A percentile compares a stretch with the other conserved stretches of the same genome.
These are phyloP conservation scores for Aplosporella prunicola DNA, from an alignment of 2,329 filamentous ascomycete genomes.

Conservation along the genomic window DNA sequence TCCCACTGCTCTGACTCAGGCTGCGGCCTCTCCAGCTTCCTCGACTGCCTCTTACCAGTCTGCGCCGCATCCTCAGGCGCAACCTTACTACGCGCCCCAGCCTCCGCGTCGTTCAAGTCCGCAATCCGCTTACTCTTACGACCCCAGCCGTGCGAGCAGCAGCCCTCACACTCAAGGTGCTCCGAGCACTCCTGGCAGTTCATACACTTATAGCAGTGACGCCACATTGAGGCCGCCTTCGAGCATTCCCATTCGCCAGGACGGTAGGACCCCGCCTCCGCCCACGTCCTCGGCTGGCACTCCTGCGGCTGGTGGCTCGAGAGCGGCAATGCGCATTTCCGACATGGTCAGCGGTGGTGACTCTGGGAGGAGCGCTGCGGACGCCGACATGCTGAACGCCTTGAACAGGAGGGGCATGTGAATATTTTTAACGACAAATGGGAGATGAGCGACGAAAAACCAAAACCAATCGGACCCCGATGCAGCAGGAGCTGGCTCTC, in stretches of 20 bases:
- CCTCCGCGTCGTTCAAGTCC: conserved; percentile 33
- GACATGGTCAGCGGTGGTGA: conserved; percentile 27
- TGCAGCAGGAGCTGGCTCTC: no score
- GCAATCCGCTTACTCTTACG: conserved; percentile 33
- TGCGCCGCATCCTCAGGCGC: conserved; percentile 21
- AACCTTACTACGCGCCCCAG: conserved; percentile 32
- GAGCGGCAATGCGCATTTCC: conserved; percentile 32
- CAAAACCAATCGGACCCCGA: no score
- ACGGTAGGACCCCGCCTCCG: conserved; percentile 27
- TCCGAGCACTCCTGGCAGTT: conserved; percentile 26
- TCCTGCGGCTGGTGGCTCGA: conserved; percentile 13
- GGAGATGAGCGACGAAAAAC: conserved; percentile 10
- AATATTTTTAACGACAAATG: conserved; percentile 9
- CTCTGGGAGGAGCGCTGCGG: conserved; percentile 29
- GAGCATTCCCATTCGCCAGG: conserved; percentile 23
- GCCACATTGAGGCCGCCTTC: conserved; percentile 22
- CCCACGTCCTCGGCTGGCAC: conserved; percentile 22
- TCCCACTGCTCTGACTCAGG: conserved; percentile 34
- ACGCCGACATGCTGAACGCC: conserved; percentile 35
- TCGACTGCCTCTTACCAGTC: conserved; percentile 32
- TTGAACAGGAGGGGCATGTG: conserved; percentile 28
- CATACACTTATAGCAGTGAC: conserved; percentile 20
- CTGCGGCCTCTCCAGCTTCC: conserved; percentile 36
- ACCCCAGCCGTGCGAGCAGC: conserved; percentile 32
- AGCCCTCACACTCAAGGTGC: conserved; percentile 32